Percentiles rank a stretch among this genome's conserved stretches.
Evolutionary conservation across 2,329 filamentous ascomycete species (phyloP).

Genomic region (Stagonosporopsis tanaceti): DNA sequence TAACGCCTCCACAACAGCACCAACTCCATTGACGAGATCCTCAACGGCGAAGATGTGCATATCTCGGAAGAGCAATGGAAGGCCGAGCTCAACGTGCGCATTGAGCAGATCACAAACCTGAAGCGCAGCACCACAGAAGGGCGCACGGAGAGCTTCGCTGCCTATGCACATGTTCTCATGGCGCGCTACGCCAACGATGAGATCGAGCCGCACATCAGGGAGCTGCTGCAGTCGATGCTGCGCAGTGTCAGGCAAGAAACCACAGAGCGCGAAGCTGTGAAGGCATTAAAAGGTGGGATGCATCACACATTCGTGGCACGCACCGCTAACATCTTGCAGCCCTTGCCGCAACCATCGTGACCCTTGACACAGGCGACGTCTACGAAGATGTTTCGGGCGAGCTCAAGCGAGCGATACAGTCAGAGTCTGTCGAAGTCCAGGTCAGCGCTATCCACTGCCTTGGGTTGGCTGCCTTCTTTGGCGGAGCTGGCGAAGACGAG

Average conservation of each 20-base stretch:
- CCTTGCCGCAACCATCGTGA: constrained; percentile 74
- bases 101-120: constrained; percentile 76
- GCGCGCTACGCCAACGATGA: constrained; percentile 71
- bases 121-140: constrained; percentile 79
- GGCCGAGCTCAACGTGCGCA: constrained; percentile 68
- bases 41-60: constrained; percentile 59
- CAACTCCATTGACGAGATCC: constrained; percentile 72
- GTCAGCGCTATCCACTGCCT: constrained; percentile 77
- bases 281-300: constrained; percentile 69
- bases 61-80: constrained; percentile 65
- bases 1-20: constrained; percentile 54
- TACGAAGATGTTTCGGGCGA: constrained; percentile 68
- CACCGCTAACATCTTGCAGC: constrained; percentile 53
- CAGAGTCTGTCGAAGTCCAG: constrained; percentile 71
- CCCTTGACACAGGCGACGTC: constrained; percentile 69
- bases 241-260: constrained; percentile 74
- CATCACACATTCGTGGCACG: not conserved
- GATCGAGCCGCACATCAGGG: constrained; percentile 65
- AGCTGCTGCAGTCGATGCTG: constrained; percentile 71
- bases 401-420: constrained; percentile 70
- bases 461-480: constrained; percentile 75
- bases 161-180: constrained; percentile 71
- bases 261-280: constrained; percentile 72
- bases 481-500: constrained; percentile 73
- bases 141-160: constrained; percentile 69